Base-by-base conservation (phyloP, 1,284 basidiomycete species). In the Apiotrichum porosum region DNA sequence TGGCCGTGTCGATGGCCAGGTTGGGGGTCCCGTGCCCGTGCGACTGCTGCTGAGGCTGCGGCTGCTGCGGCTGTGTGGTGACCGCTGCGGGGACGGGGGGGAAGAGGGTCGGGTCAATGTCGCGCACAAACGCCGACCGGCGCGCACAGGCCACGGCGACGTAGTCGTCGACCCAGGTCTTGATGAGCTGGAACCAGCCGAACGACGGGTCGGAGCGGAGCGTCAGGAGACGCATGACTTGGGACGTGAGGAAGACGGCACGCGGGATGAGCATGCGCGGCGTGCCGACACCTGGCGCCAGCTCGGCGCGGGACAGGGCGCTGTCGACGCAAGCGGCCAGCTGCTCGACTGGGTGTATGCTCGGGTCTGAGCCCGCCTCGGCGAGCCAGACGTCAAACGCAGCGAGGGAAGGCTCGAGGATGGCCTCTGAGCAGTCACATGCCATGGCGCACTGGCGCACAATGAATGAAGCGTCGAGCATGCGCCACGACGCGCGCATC, bases 81-180 rank as follows among this genome's bases (percentile, higher is more conserved):
- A n/a, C n/a, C n/a, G n/a, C n/a, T n/a, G n/a, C n/a, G n/a, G n/a
- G n/a, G 1, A 28, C 3, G n/a, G 32, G 23, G 8, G 32, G 41
- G 17, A 35, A 42, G 1, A 28, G 31, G 6, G 41, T 32, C n/a
- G n/a, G n/a, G 17, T 14, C 32, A 15, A 28, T 12, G 12, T 28
- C 26, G 23, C 37, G 45, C 14, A 56, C 60, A 14, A 66, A 55
- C 8, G 57, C 60, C 14, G 55, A 55, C 31, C 60, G 60, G 23
- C 68, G 65, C 13, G 61, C 42, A 12, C 59, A 55, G 15, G 52
- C 41, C 34, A 72, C 53, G 17, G 59, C 49, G 28, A 68, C 55
- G 41, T 62, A 69, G 45, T 72, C 69, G 50, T 70, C 69, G 34
- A 67, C 56, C 62, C 63, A 70, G 3, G 66, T 66, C 47, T 72